Evolutionary conservation across 2,329 filamentous ascomycete species (phyloP), one percentile per base, ranked within the genome.

Genomic region (Dendryphion nanum): DNA sequence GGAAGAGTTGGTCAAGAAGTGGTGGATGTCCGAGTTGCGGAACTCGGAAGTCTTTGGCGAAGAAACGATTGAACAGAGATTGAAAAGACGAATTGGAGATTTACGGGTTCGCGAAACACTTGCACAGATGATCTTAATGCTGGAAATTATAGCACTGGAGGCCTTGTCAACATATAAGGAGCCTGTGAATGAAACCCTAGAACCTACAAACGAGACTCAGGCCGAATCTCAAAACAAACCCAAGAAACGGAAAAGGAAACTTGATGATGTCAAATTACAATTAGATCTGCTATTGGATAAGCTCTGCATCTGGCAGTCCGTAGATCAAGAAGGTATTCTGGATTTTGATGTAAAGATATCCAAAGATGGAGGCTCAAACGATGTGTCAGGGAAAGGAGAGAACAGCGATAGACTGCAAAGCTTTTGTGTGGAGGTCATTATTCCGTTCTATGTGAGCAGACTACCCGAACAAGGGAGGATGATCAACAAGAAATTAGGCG

Each of bases 281-380:
- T 70, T 89, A 4, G 86, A 91, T 55, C 72, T 89, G 0, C 78
- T 89, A 35, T 78, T 87, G 6, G 87, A 93, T 61, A 81, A 85
- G 32, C 70, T 93, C 17, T 88, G 84, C 53, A 93, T 93, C 42
- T 91, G 86, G 86, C 85, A 90, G 57, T 88, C 86, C 3, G 82
- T 86, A 6, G 80, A 82, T 23, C 68, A 80, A 16, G 78, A 85
- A 46, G 77, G 61, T 5, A 59, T 63, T 7, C 18, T 66, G 2
- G 56, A 62, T 23, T 64, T 64, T 30, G 59, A 64, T 24, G 36
- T 50, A 10, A 59, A 55, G 34, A 38, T 48, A 18, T 44, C 51
- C 5, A 51, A 56, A 13, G 50, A 53, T 37, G 46, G 47, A 8
- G 45, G 54, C 38, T 37, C 53, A 40, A 26, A 48, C 15, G 53